Evolutionary conservation across 2,329 filamentous ascomycete species (phyloP).

Genomic region (Ophiocordyceps camponoti-saundersi): DNA sequence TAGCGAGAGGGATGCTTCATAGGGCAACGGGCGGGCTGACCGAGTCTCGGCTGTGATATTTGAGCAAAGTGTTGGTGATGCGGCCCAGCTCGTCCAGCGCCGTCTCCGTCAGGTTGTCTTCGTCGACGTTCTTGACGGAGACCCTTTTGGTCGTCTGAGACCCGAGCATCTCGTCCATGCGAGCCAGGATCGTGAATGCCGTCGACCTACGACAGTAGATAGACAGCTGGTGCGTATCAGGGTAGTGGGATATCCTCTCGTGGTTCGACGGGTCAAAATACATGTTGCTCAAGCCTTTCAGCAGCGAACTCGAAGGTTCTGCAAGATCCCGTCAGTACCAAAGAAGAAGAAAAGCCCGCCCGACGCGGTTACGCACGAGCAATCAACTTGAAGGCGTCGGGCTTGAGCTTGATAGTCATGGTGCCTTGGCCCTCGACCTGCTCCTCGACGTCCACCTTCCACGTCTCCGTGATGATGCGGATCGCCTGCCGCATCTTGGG

Average conservation of each 20-base stretch:
- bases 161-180: slow-evolving; percentile 14
- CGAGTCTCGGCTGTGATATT: slow-evolving; percentile 4
- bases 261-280: slow-evolving; percentile 14
- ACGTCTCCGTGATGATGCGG: slow-evolving; percentile 28
- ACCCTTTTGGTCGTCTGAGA: slow-evolving; percentile 11
- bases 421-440: slow-evolving; percentile 24
- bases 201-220: slow-evolving; percentile 14
- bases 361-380: slow-evolving; percentile 18
- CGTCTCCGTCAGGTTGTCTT: slow-evolving; percentile 4
- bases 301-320: slow-evolving; percentile 7
- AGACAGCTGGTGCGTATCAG: slow-evolving; percentile 8
- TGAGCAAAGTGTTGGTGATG: slow-evolving; percentile 16
- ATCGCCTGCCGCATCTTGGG: slow-evolving; percentile 24
- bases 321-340: neutral
- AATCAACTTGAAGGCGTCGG: slow-evolving; percentile 25
- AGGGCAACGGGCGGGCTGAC: slow-evolving; percentile 5
- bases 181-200: slow-evolving; percentile 15
- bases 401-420: slow-evolving; percentile 19
- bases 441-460: slow-evolving; percentile 31
- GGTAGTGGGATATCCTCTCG: slow-evolving; percentile 11
- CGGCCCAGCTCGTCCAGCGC: slow-evolving; percentile 13
- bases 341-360: neutral
- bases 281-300: slow-evolving; percentile 12
- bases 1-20: neutral
- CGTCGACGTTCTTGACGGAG: slow-evolving; percentile 7